phyloP scores from a whole-genome alignment of 148 eudicot genomes.

The Cornus florida region DNA sequence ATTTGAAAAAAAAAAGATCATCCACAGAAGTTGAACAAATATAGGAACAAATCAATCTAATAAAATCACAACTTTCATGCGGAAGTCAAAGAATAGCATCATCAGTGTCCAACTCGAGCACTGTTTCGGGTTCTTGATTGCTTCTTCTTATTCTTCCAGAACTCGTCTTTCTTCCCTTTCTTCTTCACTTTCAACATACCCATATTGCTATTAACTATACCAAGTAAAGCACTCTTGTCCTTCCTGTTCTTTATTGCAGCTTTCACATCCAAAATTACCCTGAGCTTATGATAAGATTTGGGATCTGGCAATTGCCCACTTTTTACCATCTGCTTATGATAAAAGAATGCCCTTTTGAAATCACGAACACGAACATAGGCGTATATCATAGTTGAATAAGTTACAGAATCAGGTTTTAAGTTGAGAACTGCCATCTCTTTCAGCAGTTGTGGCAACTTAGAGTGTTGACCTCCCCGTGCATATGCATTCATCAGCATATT shows the following conservation, averaged over 20 bases:
- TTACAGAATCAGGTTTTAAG: constrained; percentile 82
- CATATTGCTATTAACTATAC: constrained; percentile 71
- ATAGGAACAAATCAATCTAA: not conserved
- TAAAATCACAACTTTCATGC: not conserved
- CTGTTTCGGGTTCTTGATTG: constrained; percentile 30
- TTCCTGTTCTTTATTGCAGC: constrained; percentile 77
- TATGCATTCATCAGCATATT: constrained; percentile 97
- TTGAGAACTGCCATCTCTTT: constrained; percentile 73
- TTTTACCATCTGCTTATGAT: constrained; percentile 88
- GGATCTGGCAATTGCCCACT: constrained; percentile 82
- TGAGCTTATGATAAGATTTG: constrained; percentile 67
- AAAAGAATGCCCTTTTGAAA: constrained; percentile 82
- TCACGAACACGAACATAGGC: constrained; percentile 87
- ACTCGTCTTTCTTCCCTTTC: constrained; percentile 84
- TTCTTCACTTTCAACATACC: constrained; percentile 57
- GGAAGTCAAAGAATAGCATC: not conserved
- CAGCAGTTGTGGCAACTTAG: constrained; percentile 74
- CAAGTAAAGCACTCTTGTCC: constrained; percentile 75
- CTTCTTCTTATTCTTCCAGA: constrained; percentile 80
- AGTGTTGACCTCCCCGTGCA: constrained; percentile 85
- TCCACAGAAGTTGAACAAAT: not conserved
- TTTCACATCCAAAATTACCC: constrained; percentile 77
- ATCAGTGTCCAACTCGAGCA: constrained; percentile 21
- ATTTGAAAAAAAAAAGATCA: too few species aligned
- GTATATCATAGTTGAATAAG: constrained; percentile 86